Conservation (phyloP, 2,329 filamentous ascomycete genomes). For the Fusarium sp. region DNA sequence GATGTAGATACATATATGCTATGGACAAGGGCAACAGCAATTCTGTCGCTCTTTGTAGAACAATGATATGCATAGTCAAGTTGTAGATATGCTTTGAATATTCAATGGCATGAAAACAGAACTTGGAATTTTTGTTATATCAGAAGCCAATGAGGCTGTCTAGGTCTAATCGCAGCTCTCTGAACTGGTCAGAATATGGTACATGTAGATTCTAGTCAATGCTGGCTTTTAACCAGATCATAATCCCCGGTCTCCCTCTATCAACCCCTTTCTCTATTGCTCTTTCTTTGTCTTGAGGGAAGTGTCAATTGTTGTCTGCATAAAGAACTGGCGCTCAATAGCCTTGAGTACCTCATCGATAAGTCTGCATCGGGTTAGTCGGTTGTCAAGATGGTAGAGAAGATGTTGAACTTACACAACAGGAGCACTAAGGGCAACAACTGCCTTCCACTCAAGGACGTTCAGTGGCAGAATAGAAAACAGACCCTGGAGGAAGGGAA, state of each 20-base stretch:
- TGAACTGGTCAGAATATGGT: slow-evolving; percentile 33
- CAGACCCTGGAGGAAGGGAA: slow-evolving; percentile 85
- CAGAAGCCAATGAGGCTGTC: slow-evolving; percentile 33
- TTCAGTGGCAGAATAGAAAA: slow-evolving; percentile 93
- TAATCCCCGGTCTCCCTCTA: slow-evolving; percentile 27
- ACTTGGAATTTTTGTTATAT: slow-evolving; percentile 22
- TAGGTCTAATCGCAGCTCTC: slow-evolving; percentile 36
- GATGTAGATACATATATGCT: background rate
- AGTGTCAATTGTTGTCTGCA: slow-evolving; percentile 59
- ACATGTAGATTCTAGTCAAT: slow-evolving; percentile 46
- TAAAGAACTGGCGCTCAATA: slow-evolving; percentile 75
- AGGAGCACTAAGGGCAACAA: slow-evolving; percentile 86
- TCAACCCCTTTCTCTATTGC: slow-evolving; percentile 51
- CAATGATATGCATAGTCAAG: background rate
- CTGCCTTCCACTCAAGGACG: slow-evolving; percentile 90
- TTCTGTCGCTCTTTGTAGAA: background rate
- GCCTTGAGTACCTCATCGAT: slow-evolving; percentile 89
- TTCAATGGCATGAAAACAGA: slow-evolving; percentile 13
- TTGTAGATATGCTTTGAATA: background rate
- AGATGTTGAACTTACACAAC: slow-evolving; percentile 77
- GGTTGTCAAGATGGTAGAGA: background rate
- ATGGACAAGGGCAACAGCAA: slow-evolving; percentile 27
- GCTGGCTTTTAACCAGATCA: slow-evolving; percentile 41
- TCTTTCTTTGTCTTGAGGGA: slow-evolving; percentile 64
- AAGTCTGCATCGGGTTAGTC: slow-evolving; percentile 61